Evolutionary conservation across 129 eudicot species (phyloP).

Genomic region (Gnaphalium uliginosum): DNA sequence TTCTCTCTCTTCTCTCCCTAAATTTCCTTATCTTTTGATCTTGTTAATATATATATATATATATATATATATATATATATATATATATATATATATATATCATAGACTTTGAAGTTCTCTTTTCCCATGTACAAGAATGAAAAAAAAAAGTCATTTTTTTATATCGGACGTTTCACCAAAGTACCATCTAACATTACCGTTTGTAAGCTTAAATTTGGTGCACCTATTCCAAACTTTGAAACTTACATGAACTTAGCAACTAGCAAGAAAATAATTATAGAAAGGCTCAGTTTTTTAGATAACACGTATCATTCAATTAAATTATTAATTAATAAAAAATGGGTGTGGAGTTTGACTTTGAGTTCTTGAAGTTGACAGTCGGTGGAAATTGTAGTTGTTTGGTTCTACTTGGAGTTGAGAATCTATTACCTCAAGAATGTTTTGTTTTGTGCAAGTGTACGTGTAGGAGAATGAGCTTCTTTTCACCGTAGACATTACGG

Average conservation of each 20-base stretch:
- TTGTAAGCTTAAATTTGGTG: conserved; percentile 19
- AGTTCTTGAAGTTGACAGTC: conserved; percentile 45
- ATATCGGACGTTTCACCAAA: background rate
- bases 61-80: too few relatives aligned
- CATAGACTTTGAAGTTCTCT: background rate
- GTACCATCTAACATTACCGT: background rate
- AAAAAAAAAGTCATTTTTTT: background rate
- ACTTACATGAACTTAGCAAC: background rate
- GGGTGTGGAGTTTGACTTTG: conserved; percentile 36
- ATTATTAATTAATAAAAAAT: conserved; percentile 6
- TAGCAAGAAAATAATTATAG: background rate
- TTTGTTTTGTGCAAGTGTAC: conserved; percentile 7
- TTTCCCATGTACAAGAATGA: background rate
- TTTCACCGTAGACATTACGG: conserved; percentile 42
- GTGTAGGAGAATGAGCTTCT: conserved; percentile 17
- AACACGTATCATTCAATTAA: conserved; percentile 32
- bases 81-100: too few relatives aligned
- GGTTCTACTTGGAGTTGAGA: conserved; percentile 37
- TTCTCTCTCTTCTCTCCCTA: too few relatives aligned
- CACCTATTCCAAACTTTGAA: conserved; percentile 22
- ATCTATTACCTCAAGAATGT: conserved; percentile 37
- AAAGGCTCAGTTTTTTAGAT: conserved; percentile 35
- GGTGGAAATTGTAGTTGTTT: conserved; percentile 39
- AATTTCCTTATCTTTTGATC: too few relatives aligned
- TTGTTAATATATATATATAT: too few relatives aligned